Evolutionary conservation across 2,329 filamentous ascomycete genomes (phyloP).

Genomic region (Penicillium sp.): DNA sequence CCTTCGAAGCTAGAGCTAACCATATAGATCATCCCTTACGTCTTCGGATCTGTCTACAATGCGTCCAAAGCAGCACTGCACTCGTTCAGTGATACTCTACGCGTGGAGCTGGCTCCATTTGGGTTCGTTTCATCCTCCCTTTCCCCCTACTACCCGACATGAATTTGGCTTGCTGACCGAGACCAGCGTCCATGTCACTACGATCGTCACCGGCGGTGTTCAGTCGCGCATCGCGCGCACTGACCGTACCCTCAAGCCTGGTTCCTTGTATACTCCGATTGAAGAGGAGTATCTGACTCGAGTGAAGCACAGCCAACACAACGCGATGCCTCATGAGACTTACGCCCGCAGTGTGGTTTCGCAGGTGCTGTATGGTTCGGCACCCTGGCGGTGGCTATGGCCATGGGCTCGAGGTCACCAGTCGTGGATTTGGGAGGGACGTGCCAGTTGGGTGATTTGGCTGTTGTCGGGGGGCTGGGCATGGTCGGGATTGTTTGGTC

Average conservation of each 20-base stretch:
- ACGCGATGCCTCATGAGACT: conserved; percentile 52
- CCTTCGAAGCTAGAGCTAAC: not conserved
- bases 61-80: conserved; percentile 62
- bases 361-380: conserved; percentile 51
- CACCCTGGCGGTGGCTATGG: conserved; percentile 54
- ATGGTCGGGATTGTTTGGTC: conserved; percentile 40
- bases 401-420: conserved; percentile 40
- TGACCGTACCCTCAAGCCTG: conserved; percentile 48
- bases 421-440: conserved; percentile 52
- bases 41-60: conserved; percentile 55
- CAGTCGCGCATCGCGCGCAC: conserved; percentile 59
- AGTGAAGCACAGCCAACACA: conserved; percentile 56
- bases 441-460: conserved; percentile 54
- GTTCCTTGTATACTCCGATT: conserved; percentile 56
- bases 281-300: conserved; percentile 54
- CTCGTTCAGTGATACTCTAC: conserved; percentile 58
- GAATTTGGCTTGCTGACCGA: not conserved
- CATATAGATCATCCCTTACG: conserved; percentile 43
- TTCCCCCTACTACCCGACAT: not conserved
- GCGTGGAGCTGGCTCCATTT: conserved; percentile 58
- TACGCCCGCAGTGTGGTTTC: conserved; percentile 59
- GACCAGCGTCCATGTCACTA: conserved; percentile 51
- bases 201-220: conserved; percentile 62
- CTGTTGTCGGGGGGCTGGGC: conserved; percentile 52
- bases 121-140: conserved; percentile 30